phyloP scores from a whole-genome alignment of 805 yeast genomes.

The Cyberlindnera mrakii region DNA sequence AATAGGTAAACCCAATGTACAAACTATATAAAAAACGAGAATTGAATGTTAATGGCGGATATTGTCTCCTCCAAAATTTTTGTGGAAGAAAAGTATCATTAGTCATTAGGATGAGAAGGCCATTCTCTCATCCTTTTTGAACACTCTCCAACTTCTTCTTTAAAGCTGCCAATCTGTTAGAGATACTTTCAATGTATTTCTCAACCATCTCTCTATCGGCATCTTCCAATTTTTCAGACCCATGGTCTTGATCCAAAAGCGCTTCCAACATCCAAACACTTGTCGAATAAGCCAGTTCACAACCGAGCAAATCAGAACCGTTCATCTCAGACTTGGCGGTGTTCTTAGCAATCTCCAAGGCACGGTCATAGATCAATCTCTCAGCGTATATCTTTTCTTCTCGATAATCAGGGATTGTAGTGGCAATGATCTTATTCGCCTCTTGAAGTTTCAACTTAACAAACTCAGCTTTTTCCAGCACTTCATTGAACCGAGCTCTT shows the following conservation, averaged over 20 bases:
- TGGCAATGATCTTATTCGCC: slow-evolving; percentile 32
- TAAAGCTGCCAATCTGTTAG: slow-evolving; percentile 68
- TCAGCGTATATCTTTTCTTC: slow-evolving; percentile 54
- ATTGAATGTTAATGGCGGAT: too few species aligned
- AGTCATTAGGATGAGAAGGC: too few species aligned
- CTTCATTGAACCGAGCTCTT: slow-evolving; percentile 81
- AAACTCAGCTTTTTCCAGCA: slow-evolving; percentile 82
- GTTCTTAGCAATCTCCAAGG: slow-evolving; percentile 83
- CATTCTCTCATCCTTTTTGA: neutral
- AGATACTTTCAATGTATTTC: slow-evolving; percentile 76
- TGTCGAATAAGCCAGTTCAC: slow-evolving; percentile 86
- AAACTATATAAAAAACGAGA: neutral
- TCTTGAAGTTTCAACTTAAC: slow-evolving; percentile 53
- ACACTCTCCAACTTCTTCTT: slow-evolving; percentile 44
- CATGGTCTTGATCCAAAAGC: slow-evolving; percentile 45
- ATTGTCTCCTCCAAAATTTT: too few species aligned
- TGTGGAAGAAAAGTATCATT: too few species aligned
- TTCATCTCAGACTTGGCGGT: slow-evolving; percentile 87
- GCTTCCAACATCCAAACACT: slow-evolving; percentile 96
- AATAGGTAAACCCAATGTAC: neutral
- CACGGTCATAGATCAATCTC: slow-evolving; percentile 84
- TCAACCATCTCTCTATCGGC: slow-evolving; percentile 75
- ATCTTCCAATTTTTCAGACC: slow-evolving; percentile 44
- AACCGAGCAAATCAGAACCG: slow-evolving; percentile 59
- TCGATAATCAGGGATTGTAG: slow-evolving; percentile 7